Base-by-base conservation (phyloP, 2,329 filamentous ascomycete genomes). In the Sarocladium strictum region DNA sequence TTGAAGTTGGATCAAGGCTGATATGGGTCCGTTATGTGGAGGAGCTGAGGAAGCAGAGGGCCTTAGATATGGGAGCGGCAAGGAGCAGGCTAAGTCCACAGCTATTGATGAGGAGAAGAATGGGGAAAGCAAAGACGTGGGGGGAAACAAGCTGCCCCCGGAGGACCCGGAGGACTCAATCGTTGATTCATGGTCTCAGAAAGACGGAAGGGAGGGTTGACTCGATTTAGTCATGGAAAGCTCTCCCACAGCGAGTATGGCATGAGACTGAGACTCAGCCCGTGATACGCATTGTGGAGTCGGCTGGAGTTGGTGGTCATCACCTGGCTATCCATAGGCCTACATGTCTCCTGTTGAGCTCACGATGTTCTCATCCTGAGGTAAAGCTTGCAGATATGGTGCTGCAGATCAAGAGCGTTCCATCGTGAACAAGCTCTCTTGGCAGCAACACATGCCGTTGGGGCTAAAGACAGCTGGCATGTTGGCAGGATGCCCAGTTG, bases 181-280 rank as follows among this genome's bases (percentile, higher is more conserved):
- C 47, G 47, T 51, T 51, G 47, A 51, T 51, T 32, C 47, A 52
- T 54, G 26, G 55, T 56, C 55, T 56, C 55, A 54, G 43, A 45
- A 43, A 19, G 24, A 24, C 15, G 45, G 35, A 56, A 56, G 55
- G 55, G 55, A 56, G 55, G 49, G 17, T 54, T 32, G 50, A 49
- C 47, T 37, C 26, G 33, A 29, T 56, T 56, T 56, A 56, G 55
- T 56, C 55, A 56, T 54, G 50, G 33, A 50, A 32, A 52, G 45
- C 27, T 26, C 38, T 24, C n/a, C n/a, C 24, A 24, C 23, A 23
- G 21, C 43, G 23, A 47, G 3, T 49, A 12, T 21, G 27, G 47
- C 17, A 51, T 51, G 47, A 51, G 47, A 51, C 47, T 51, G 47
- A 51, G 47, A 51, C 47, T 27, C 23, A 24, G 27, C 4, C 5